Base-by-base conservation (phyloP, 768 basidiomycete species). In the Pleurotus cornucopiae region DNA sequence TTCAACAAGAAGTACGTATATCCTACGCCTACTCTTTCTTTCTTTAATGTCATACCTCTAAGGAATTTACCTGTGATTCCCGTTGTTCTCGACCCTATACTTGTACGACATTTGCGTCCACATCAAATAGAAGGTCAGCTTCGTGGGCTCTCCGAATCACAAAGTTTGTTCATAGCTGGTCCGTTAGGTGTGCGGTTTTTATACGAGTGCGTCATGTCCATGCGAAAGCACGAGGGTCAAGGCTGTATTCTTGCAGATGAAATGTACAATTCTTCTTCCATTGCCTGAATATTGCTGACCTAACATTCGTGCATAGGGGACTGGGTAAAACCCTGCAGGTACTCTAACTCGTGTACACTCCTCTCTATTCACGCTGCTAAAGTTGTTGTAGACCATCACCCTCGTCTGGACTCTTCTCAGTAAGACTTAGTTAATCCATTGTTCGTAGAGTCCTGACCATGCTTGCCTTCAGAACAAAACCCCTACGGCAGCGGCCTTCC, bases 221-320 rank as follows among this genome's bases (percentile, higher is more conserved):
- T 97, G 64, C 80, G 91, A 54, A 89, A 86, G 67, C 91, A 93
- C 59, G 93, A 95, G 69, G 90, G 93, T 1, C 84, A 91, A 65
- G 96, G 96, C 1, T 95, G 93, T 63, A 97, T 99, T 61, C 80
- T 99, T 34, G 97, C 96, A 1, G 97, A 99, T 69, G 97, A 98
- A 64, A 96, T 97, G 94, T 92, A 59, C 48, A 67, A 54, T 12
- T 34, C 57, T 57, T 40, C 25, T 41, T 54, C 47, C 55, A 54
- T 5, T 46, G n/a, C 14, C 47, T 34, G 21, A 21, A 25, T 49
- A 14, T 30, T 26, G 25, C 14, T 30, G 26, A 30, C 46, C 46
- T n/a, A 2, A 16, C 52, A 30, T 40, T 43, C 13, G 20, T 53
- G 25, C 57, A 37, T 16, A 76, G 95, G 95, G 96, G 96, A 49